Percentiles rank a stretch among this genome's conserved stretches.
phyloP scores from a whole-genome alignment of 805 yeast species.

The Yarrowia bubula region DNA sequence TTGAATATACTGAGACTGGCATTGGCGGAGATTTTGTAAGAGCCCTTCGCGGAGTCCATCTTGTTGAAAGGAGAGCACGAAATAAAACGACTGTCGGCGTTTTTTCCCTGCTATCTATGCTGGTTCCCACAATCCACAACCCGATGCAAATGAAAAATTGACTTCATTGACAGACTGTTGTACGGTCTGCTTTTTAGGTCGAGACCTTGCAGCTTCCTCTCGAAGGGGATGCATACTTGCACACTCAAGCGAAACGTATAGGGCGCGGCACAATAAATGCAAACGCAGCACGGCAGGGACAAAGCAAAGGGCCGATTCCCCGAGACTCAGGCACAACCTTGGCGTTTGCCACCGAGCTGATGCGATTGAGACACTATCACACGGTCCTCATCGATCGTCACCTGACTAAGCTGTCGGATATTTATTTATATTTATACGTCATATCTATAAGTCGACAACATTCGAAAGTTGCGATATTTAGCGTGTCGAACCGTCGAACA shows the following conservation, averaged over 20 bases:
- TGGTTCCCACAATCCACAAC: slow-evolving; percentile 16
- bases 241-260: slow-evolving; percentile 13
- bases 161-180: not conserved
- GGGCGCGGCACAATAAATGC: slow-evolving; percentile 4
- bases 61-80: slow-evolving; percentile 3
- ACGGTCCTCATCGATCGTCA: too few relatives aligned
- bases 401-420: not conserved
- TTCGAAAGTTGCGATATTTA: too few relatives aligned
- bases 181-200: not conserved
- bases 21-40: slow-evolving; percentile 22
- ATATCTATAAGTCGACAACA: too few relatives aligned
- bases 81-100: not conserved
- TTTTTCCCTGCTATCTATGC: slow-evolving; percentile 12
- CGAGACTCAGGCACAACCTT: not conserved
- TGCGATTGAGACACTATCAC: too few relatives aligned
- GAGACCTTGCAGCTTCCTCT: slow-evolving; percentile 18
- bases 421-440: too few relatives aligned
- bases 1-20: slow-evolving; percentile 27
- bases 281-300: not conserved
- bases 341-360: not conserved
- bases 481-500: too few relatives aligned
- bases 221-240: slow-evolving; percentile 1
- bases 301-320: not conserved
- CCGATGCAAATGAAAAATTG: slow-evolving; percentile 24
- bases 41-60: slow-evolving; percentile 22